Evolutionary conservation across 148 eudicot genomes (phyloP).

Genomic region (Camellia granthamiana): DNA sequence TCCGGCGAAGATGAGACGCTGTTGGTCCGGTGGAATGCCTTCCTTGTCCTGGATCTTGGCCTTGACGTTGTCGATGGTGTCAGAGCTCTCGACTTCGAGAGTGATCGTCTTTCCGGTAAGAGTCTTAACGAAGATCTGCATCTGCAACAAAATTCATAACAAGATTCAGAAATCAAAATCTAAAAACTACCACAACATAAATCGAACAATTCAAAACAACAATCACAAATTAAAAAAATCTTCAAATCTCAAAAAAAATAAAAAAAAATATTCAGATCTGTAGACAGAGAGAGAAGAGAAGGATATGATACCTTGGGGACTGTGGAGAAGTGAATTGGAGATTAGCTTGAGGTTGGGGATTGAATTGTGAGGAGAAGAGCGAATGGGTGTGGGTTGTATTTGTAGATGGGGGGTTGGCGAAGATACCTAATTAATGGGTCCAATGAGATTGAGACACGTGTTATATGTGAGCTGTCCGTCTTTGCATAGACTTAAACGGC

Average conservation of each 20-base stretch:
- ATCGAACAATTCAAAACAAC: background rate
- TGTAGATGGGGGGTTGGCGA: background rate
- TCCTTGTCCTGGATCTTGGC: constrained; percentile 8
- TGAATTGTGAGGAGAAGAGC: background rate
- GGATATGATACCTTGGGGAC: background rate
- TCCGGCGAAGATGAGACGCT: constrained; percentile 7
- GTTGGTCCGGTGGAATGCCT: constrained; percentile 3
- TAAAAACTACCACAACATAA: too few species aligned
- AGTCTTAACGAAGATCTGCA: constrained; percentile 25
- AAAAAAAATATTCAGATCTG: background rate
- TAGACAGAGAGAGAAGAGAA: background rate
- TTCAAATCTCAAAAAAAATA: too few species aligned
- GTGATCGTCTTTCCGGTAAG: constrained; percentile 5
- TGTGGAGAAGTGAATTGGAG: too few species aligned
- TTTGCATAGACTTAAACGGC: background rate
- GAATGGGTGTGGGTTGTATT: background rate
- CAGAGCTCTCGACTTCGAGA: background rate
- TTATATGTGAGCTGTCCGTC: background rate
- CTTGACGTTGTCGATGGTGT: constrained; percentile 9
- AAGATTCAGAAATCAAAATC: background rate
- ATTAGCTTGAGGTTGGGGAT: too few species aligned
- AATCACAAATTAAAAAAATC: too few species aligned
- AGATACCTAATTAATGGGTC: background rate
- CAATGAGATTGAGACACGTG: background rate
- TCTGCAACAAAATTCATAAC: background rate